phyloP scores from a whole-genome alignment of 305 asterid species.

The Withania somnifera region DNA sequence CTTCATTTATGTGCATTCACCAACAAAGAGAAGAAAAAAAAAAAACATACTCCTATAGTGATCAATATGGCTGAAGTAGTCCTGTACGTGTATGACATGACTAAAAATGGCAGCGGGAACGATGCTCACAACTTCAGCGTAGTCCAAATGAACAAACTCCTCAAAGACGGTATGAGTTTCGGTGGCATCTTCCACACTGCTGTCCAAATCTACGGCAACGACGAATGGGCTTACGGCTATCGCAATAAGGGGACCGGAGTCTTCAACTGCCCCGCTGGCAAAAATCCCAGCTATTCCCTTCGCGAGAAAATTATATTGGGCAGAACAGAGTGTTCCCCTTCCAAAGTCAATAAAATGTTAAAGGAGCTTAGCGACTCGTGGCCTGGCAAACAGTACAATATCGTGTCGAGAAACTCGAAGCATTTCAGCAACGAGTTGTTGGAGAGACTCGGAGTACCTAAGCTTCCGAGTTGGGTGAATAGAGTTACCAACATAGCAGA shows the following conservation, averaged over 20 bases:
- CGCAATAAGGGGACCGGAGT: slow-evolving; percentile 2
- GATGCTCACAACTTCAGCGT: not conserved
- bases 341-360: slow-evolving; percentile 7
- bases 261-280: slow-evolving; percentile 8
- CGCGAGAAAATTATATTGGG: slow-evolving; percentile 5
- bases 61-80: slow-evolving; percentile 6
- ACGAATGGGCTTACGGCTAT: slow-evolving; percentile 11
- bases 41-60: not conserved
- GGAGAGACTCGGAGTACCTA: slow-evolving; percentile 11
- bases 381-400: slow-evolving; percentile 1
- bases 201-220: slow-evolving; percentile 12
- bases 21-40: not conserved
- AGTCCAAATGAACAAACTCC: slow-evolving; percentile 6
- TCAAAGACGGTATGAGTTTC: not conserved
- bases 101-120: not conserved
- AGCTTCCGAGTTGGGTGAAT: slow-evolving; percentile 15
- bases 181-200: slow-evolving; percentile 13
- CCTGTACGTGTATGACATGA: slow-evolving; percentile 4
- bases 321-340: not conserved
- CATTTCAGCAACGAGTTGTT: slow-evolving; percentile 9
- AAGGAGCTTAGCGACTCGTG: slow-evolving; percentile 10
- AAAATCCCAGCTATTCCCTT: not conserved
- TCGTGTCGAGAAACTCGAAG: slow-evolving; percentile 9
- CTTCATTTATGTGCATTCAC: not conserved
- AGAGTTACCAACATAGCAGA: slow-evolving; percentile 5